Percentiles rank a stretch among this genome's conserved stretches.
These are phyloP conservation scores for Pisolithus tinctorius DNA, from an alignment of 768 basidiomycete genomes.

Conservation along the genomic window DNA sequence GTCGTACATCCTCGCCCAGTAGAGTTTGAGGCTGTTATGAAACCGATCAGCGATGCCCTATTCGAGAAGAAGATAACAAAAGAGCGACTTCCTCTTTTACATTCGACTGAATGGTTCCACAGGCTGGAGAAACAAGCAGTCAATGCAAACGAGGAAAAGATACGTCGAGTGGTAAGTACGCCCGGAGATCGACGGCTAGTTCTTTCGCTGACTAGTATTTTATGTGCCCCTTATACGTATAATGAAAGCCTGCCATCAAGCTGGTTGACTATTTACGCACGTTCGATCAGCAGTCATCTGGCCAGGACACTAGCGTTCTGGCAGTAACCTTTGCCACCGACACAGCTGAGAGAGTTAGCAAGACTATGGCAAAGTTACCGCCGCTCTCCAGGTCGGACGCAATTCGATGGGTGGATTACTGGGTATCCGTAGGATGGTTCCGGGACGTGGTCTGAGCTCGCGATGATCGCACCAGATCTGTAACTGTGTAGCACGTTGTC, in stretches of 20 bases:
- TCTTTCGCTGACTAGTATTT: conserved; percentile 15
- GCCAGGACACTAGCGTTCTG: not conserved
- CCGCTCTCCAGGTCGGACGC: conserved; percentile 22
- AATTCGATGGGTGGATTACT: conserved; percentile 33
- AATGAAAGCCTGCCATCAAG: conserved; percentile 27
- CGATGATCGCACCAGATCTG: not conserved
- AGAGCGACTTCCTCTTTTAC: conserved; percentile 23
- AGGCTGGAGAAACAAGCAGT: conserved; percentile 11
- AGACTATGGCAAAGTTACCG: conserved; percentile 25
- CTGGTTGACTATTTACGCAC: conserved; percentile 22
- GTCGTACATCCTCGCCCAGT: conserved; percentile 30
- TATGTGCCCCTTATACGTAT: not conserved
- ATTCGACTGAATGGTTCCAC: conserved; percentile 31
- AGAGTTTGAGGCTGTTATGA: conserved; percentile 19
- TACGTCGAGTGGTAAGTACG: conserved; percentile 24
- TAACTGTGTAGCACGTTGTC: not conserved
- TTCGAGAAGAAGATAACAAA: conserved; percentile 6
- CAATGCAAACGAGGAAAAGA: conserved; percentile 15
- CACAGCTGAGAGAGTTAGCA: conserved; percentile 26
- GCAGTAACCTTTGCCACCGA: conserved; percentile 17
- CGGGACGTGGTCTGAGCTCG: not conserved
- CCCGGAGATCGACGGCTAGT: conserved; percentile 35
- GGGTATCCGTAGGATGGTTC: conserved; percentile 25
- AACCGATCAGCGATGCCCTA: conserved; percentile 14
- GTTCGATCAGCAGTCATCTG: conserved; percentile 12